These are phyloP conservation scores for Suhomyces tanzawaensis DNA, from an alignment of 805 yeast species.

Conservation along the genomic window DNA sequence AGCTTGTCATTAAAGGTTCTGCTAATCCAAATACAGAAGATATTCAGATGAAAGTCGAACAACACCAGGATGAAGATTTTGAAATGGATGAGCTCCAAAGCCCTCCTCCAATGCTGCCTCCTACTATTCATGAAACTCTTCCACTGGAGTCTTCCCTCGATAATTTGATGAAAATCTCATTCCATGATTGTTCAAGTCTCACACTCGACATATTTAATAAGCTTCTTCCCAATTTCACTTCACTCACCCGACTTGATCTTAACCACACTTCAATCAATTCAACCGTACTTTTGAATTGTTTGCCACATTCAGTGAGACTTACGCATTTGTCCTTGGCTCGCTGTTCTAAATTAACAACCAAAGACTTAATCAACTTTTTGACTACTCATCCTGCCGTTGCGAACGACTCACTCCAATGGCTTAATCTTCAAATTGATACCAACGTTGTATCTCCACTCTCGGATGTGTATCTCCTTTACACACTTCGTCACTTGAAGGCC, in stretches of 20 bases:
- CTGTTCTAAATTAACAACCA: slow-evolving; percentile 63
- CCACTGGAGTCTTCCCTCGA: slow-evolving; percentile 6
- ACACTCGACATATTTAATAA: slow-evolving; percentile 54
- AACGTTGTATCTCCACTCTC: slow-evolving; percentile 60
- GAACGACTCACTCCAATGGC: slow-evolving; percentile 55
- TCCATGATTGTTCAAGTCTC: slow-evolving; percentile 86
- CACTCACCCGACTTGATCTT: slow-evolving; percentile 68
- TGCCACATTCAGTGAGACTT: slow-evolving; percentile 57
- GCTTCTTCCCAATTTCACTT: slow-evolving; percentile 54
- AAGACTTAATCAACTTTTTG: slow-evolving; percentile 67
- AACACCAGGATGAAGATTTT: slow-evolving; percentile 1
- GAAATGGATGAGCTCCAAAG: slow-evolving; percentile 2
- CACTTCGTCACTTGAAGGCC: slow-evolving; percentile 45
- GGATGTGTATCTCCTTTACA: slow-evolving; percentile 46
- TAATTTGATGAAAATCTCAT: slow-evolving; percentile 51
- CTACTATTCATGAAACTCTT: background rate
- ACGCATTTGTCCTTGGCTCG: slow-evolving; percentile 67
- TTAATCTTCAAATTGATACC: slow-evolving; percentile 61
- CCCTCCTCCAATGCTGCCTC: slow-evolving; percentile 4
- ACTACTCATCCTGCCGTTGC: slow-evolving; percentile 65
- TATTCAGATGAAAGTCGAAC: slow-evolving; percentile 5
- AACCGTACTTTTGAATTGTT: slow-evolving; percentile 46
- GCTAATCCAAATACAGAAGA: slow-evolving; percentile 10
- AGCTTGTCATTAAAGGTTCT: slow-evolving; percentile 26
- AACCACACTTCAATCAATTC: slow-evolving; percentile 78